Conservation (phyloP, 108 stramenopile genomes). For the Heterococcus sp. region DNA sequence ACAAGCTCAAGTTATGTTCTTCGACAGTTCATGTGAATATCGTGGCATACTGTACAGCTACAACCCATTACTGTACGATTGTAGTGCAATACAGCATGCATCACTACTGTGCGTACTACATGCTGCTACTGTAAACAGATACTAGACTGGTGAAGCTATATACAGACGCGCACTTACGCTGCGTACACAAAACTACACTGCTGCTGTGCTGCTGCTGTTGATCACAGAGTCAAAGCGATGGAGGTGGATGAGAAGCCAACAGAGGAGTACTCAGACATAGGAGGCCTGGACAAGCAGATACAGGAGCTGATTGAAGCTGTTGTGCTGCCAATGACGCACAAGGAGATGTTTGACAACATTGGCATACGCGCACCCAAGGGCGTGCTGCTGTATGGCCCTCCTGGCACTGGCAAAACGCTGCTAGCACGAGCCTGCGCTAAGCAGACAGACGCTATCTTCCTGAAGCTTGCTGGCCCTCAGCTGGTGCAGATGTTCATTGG, state of each 20-base stretch:
- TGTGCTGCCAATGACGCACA: slow-evolving; percentile 93
- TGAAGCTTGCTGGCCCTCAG: slow-evolving; percentile 80
- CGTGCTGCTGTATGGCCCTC: slow-evolving; percentile 82
- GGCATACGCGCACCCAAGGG: slow-evolving; percentile 99
- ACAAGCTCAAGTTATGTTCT: too few relatives aligned
- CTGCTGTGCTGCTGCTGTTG: too few relatives aligned
- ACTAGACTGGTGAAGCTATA: too few relatives aligned
- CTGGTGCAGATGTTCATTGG: slow-evolving; percentile 99
- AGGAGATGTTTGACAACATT: slow-evolving; percentile 96
- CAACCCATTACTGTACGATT: too few relatives aligned
- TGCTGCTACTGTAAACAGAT: too few relatives aligned
- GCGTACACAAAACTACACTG: too few relatives aligned
- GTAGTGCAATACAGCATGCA: too few relatives aligned
- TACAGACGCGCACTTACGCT: too few relatives aligned
- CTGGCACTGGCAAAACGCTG: slow-evolving; percentile 95
- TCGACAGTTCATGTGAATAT: too few relatives aligned
- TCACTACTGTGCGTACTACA: too few relatives aligned
- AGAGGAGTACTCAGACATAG: slow-evolving; percentile 93
- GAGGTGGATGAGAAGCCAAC: slow-evolving; percentile 98
- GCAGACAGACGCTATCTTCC: slow-evolving; percentile 92
- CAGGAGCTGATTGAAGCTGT: slow-evolving; percentile 89
- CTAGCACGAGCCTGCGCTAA: slow-evolving; percentile 99
- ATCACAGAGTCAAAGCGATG: slow-evolving; percentile 95
- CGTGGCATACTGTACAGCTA: too few relatives aligned
- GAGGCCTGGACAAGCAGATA: slow-evolving; percentile 98